phyloP scores from a whole-genome alignment of 176 grass and related monocot genomes.

The Tillandsia leiboldiana region DNA sequence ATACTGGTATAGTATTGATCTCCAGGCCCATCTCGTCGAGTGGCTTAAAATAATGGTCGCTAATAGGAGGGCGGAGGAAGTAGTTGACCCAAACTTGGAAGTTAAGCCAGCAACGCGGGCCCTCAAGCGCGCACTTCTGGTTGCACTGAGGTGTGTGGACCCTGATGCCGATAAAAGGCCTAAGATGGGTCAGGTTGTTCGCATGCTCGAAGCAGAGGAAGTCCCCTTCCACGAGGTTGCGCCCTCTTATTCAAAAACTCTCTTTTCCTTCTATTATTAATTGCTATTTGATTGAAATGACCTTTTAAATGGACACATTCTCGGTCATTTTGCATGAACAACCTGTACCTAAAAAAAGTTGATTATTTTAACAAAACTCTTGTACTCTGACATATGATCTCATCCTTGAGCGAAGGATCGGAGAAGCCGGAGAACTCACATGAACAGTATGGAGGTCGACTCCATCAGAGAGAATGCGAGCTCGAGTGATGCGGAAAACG shows the following conservation, averaged over 20 bases:
- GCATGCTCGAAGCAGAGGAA: slow-evolving; percentile 70
- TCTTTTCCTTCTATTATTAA: not conserved
- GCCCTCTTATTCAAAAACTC: not conserved
- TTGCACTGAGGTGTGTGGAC: slow-evolving; percentile 53
- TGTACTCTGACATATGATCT: not conserved
- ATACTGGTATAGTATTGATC: not conserved
- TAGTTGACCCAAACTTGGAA: slow-evolving; percentile 55
- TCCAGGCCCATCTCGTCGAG: slow-evolving; percentile 66
- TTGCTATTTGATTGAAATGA: not conserved
- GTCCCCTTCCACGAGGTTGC: slow-evolving; percentile 45
- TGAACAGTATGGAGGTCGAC: slow-evolving; percentile 22
- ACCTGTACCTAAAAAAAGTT: not conserved
- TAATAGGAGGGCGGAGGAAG: slow-evolving; percentile 42
- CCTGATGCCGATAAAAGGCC: slow-evolving; percentile 58
- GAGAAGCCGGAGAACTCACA: slow-evolving; percentile 39
- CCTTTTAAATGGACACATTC: not conserved
- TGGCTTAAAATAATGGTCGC: slow-evolving; percentile 77
- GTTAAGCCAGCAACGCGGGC: slow-evolving; percentile 44
- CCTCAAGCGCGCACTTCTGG: slow-evolving; percentile 56
- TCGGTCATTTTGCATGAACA: not conserved
- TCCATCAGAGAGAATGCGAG: slow-evolving; percentile 31
- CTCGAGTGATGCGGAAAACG: slow-evolving; percentile 32
- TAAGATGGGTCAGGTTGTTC: slow-evolving; percentile 55
- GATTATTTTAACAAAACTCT: slow-evolving; percentile 2
- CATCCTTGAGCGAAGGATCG: slow-evolving; percentile 32